These are phyloP conservation scores for Flaveria floridana DNA, from an alignment of 140 eudicot genomes.

Conservation along the genomic window DNA sequence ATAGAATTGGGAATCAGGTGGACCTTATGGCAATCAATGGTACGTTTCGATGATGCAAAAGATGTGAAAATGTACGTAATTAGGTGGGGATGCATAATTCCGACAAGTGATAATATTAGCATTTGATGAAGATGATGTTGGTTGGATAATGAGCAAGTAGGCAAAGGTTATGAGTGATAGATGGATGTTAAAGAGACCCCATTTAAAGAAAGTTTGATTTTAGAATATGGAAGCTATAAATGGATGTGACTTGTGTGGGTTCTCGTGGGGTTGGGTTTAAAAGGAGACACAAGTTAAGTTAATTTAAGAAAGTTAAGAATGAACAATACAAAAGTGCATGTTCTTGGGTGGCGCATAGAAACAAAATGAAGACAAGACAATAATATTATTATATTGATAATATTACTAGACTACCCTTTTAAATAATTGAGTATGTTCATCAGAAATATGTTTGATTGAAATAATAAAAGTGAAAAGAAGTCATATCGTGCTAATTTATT, in stretches of 20 bases:
- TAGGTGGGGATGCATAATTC: slow-evolving; percentile 5
- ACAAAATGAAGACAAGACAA: slow-evolving; percentile 37
- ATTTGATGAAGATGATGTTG: slow-evolving; percentile 23
- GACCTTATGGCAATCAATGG: too few species aligned
- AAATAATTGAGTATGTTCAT: slow-evolving; percentile 10
- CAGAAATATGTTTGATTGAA: not conserved
- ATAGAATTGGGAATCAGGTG: not conserved
- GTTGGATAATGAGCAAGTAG: not conserved
- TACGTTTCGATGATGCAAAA: not conserved
- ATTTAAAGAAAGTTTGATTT: slow-evolving; percentile 13
- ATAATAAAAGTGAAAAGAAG: not conserved
- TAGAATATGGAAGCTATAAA: slow-evolving; percentile 4
- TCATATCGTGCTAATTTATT: not conserved
- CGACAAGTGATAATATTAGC: not conserved
- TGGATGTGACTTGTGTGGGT: slow-evolving; percentile 26
- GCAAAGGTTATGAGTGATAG: slow-evolving; percentile 12
- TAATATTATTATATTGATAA: slow-evolving; percentile 9
- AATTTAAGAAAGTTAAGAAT: slow-evolving; percentile 22
- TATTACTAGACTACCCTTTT: slow-evolving; percentile 27
- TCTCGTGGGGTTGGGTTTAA: slow-evolving; percentile 22
- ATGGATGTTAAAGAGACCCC: slow-evolving; percentile 19
- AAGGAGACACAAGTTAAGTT: slow-evolving; percentile 32
- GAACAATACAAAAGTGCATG: slow-evolving; percentile 23
- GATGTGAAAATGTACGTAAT: not conserved
- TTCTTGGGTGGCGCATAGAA: slow-evolving; percentile 28